Evolutionary conservation across 257 asterid genomes (phyloP), one percentile per base, ranked within the genome.

Genomic region (Solanum chiquidenum): DNA sequence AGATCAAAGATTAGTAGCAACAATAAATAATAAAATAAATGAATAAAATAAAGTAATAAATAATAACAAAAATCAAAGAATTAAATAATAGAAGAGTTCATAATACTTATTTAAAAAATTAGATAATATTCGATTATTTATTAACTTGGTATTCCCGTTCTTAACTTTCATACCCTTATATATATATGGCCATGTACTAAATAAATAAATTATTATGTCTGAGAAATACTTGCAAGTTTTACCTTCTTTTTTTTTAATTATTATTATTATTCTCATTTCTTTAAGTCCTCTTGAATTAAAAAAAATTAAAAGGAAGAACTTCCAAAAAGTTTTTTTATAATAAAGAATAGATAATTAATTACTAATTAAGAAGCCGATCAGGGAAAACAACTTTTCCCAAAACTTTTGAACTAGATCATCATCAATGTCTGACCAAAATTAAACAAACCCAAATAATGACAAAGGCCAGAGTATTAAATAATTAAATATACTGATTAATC

Each of bases 341-440:
- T 27, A 11, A 42, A 76, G 14, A 77, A 25, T n/a, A n/a, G 12
- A 12, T 77, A 75, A 38, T 68, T 69, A 33, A 33, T 72, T 68
- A 29, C 23, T 77, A 80, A 27, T 27, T 27, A 80, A 16, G 21
- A 80, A 27, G 2, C 4, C 40, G 9, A 80, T 27, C n/a, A 79
- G 9, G 66, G 27, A 46, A 80, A 27, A 80, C 29, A 44, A 46
- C 85, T 46, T 80, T 80, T 87, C 86, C 79, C 71, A 68, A 75
- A 86, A 52, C 34, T 11, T 64, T 66, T 69, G 85, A 72, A 83
- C 84, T 23, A 16, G 25, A 42, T 75, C 64, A 4, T 72, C 60
- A 21, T 71, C 42, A 69, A 20, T 49, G 82, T 84, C 62, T 85
- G 90, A 88, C 89, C 82, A 87, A 69, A 86, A 11, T 44, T 89